Evolutionary conservation across 2,329 filamentous ascomycete genomes (phyloP).

Genomic region (Colletotrichum caudatum): DNA sequence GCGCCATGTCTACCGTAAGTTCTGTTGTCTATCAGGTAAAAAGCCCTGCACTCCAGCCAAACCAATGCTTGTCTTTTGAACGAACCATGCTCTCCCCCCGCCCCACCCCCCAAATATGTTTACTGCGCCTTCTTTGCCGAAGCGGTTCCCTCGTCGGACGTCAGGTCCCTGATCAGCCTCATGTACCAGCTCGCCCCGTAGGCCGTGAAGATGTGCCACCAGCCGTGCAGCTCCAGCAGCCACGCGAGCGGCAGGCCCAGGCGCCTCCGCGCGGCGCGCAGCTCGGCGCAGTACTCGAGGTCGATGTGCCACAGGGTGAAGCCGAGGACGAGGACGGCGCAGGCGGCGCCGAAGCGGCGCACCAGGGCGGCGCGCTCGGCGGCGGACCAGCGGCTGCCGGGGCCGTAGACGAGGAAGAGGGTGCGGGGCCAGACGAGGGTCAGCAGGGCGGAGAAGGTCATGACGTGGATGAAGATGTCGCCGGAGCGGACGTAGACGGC

Average conservation of each 20-base stretch:
- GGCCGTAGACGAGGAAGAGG: slow-evolving; percentile 51
- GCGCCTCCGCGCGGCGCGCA: slow-evolving; percentile 57
- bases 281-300: slow-evolving; percentile 61
- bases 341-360: slow-evolving; percentile 47
- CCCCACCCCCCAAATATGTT: background rate
- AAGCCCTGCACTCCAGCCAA: background rate
- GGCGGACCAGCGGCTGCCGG: slow-evolving; percentile 46
- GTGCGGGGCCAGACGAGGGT: slow-evolving; percentile 50
- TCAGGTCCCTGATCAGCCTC: slow-evolving; percentile 45
- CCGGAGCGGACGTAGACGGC: slow-evolving; percentile 57
- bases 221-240: slow-evolving; percentile 70
- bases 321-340: slow-evolving; percentile 55
- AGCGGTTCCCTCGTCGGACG: background rate
- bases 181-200: slow-evolving; percentile 62
- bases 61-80: background rate
- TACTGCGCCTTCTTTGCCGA: slow-evolving; percentile 25
- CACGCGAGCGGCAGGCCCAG: slow-evolving; percentile 68
- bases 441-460: slow-evolving; percentile 53
- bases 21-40: background rate
- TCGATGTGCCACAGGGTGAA: slow-evolving; percentile 71
- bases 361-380: slow-evolving; percentile 45
- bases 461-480: slow-evolving; percentile 58
- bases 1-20: background rate
- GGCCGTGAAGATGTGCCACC: slow-evolving; percentile 73
- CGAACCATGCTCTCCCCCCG: too few species aligned